phyloP scores from a whole-genome alignment of 441 rosid species.

The Pelargonium fulgidum region DNA sequence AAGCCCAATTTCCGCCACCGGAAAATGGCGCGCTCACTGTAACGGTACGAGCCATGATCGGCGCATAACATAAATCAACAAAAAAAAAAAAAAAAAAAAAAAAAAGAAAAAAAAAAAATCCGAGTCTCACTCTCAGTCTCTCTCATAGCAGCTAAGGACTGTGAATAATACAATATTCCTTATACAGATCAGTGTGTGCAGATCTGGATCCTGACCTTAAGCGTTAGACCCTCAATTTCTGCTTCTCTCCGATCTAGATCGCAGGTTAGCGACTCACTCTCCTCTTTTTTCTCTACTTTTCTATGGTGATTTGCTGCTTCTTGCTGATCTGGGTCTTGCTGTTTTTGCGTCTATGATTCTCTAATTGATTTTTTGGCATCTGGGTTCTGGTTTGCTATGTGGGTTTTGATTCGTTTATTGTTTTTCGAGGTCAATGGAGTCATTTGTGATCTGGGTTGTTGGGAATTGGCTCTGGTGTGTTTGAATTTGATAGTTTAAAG shows the following conservation, averaged over 20 bases:
- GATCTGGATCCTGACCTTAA: slow-evolving; percentile 4
- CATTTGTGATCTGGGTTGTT: not conserved
- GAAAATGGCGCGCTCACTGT: no score
- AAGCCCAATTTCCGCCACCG: no score
- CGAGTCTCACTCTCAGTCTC: no score
- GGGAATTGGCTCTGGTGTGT: not conserved
- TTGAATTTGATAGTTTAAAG: not conserved
- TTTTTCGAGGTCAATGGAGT: not conserved
- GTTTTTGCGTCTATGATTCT: not conserved
- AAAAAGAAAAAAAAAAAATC: no score
- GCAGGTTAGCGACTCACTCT: not conserved
- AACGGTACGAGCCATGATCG: not conserved
- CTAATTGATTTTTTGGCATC: not conserved
- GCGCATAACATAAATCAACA: not conserved
- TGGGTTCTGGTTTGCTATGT: not conserved
- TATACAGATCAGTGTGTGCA: not conserved
- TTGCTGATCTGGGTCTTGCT: not conserved
- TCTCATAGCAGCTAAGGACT: no score
- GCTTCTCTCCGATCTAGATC: not conserved
- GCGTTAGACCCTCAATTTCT: not conserved
- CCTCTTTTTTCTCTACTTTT: not conserved
- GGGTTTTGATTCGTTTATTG: not conserved
- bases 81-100: not conserved
- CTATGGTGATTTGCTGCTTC: not conserved
- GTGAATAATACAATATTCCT: no score